phyloP scores from a whole-genome alignment of 495 filamentous ascomycete genomes.

The Annulohypoxylon moriforme region DNA sequence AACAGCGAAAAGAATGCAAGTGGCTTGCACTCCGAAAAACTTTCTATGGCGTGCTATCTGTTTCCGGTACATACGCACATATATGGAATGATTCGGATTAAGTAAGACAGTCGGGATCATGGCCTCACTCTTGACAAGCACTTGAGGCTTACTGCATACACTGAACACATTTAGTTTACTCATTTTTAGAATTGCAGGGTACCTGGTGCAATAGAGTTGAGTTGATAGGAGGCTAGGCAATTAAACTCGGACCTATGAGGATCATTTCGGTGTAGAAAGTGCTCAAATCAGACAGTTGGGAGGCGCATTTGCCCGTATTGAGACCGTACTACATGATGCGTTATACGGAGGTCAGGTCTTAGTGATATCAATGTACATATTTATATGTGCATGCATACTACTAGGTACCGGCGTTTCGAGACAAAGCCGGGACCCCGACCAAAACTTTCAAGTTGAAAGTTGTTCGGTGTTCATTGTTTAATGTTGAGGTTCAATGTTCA shows the following conservation, averaged over 20 bases:
- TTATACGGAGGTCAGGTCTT: slow-evolving; percentile 1
- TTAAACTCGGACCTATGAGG: slow-evolving; percentile 7
- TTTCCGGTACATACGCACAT: slow-evolving; percentile 3
- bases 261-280: slow-evolving; percentile 30
- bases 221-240: slow-evolving; percentile 7
- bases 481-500: slow-evolving; percentile 12
- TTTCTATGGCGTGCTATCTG: slow-evolving; percentile 22
- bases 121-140: slow-evolving; percentile 14
- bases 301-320: slow-evolving; percentile 16
- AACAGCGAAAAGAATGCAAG: slow-evolving; percentile 24
- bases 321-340: slow-evolving; percentile 9
- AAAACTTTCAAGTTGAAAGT: slow-evolving; percentile 1
- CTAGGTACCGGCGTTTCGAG: slow-evolving; percentile 23
- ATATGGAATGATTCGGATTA: slow-evolving; percentile 6
- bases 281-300: slow-evolving; percentile 11
- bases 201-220: neutral
- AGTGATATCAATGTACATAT: too few species aligned
- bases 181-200: neutral
- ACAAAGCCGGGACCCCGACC: slow-evolving; percentile 33
- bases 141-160: slow-evolving; percentile 20
- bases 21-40: slow-evolving; percentile 22
- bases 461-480: neutral
- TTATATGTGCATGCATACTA: too few species aligned
- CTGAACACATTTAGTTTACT: neutral
- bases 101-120: slow-evolving; percentile 5